phyloP scores from a whole-genome alignment of 2,329 filamentous ascomycete species.

The Pseudomassariella vexata region DNA sequence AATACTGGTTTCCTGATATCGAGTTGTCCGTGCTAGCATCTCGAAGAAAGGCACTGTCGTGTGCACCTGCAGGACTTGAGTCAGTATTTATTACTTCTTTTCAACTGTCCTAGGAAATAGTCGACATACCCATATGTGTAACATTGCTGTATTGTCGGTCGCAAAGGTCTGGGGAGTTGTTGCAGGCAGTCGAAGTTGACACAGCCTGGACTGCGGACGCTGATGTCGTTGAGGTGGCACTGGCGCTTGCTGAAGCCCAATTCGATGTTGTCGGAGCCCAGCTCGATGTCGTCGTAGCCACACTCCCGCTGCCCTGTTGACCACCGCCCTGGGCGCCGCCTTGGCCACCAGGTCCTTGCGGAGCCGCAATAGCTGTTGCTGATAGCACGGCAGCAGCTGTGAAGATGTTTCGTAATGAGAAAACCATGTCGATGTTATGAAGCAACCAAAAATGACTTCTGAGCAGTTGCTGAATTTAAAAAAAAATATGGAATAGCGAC shows the following conservation, averaged over 20 bases:
- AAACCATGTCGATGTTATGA: constrained; percentile 17
- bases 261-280: constrained; percentile 5
- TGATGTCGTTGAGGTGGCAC: constrained; percentile 5
- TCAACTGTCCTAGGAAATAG: no score
- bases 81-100: no score
- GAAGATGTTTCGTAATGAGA: constrained; percentile 19
- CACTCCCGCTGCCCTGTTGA: neutral
- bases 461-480: no score
- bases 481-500: no score
- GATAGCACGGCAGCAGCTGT: constrained; percentile 17
- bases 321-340: constrained; percentile 3
- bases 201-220: constrained; percentile 12
- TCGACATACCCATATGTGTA: constrained; percentile 70
- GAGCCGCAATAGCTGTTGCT: constrained; percentile 13
- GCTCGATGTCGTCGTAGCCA: constrained; percentile 3
- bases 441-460: no score
- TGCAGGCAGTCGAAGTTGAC: constrained; percentile 53
- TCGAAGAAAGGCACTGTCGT: constrained; percentile 67
- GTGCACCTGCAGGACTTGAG: no score
- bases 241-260: constrained; percentile 13
- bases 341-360: constrained; percentile 12
- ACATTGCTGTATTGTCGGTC: constrained; percentile 66
- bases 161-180: constrained; percentile 75
- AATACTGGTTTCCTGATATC: constrained; percentile 66
- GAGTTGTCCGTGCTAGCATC: constrained; percentile 57